Evolutionary conservation across 805 yeast genomes (phyloP).

Genomic region (Teunomyces tritomae): DNA sequence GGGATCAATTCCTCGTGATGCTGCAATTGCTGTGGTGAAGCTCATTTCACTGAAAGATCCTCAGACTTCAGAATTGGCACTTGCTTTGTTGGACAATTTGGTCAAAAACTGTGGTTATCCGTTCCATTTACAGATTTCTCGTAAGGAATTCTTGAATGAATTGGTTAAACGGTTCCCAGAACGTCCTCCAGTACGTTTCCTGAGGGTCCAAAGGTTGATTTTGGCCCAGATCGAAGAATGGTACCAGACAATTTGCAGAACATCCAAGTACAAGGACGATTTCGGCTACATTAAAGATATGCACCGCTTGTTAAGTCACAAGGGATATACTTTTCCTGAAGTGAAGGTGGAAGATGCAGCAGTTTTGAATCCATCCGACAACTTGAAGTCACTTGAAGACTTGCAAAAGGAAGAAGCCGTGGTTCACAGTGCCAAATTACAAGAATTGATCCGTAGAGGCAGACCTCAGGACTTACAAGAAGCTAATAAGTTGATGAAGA

Average conservation of each 20-base stretch:
- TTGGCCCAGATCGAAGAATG: conserved; percentile 94
- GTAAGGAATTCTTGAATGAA: conserved; percentile 92
- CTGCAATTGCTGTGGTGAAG: conserved; percentile 81
- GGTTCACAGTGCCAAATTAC: conserved; percentile 92
- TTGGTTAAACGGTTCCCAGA: conserved; percentile 93
- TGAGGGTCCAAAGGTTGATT: conserved; percentile 79
- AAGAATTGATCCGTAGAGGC: conserved; percentile 92
- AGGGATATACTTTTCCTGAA: conserved; percentile 93
- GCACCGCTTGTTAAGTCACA: conserved; percentile 85
- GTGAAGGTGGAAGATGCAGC: conserved; percentile 88
- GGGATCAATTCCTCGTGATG: conserved; percentile 88
- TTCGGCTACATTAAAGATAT: conserved; percentile 89
- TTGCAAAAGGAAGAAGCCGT: conserved; percentile 88
- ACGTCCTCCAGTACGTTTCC: conserved; percentile 82
- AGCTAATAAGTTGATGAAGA: conserved; percentile 94
- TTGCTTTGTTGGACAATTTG: conserved; percentile 79
- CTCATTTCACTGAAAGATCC: conserved; percentile 80
- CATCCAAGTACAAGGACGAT: conserved; percentile 87
- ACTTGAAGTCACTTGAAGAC: conserved; percentile 83
- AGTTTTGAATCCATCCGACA: conserved; percentile 86
- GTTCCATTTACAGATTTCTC: conserved; percentile 87
- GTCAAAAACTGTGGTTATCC: conserved; percentile 99
- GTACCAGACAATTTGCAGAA: conserved; percentile 91
- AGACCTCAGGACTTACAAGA: conserved; percentile 93
- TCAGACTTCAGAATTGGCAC: conserved; percentile 79